phyloP scores from a whole-genome alignment of 2,329 filamentous ascomycete species.

The Fulvia fulva region DNA sequence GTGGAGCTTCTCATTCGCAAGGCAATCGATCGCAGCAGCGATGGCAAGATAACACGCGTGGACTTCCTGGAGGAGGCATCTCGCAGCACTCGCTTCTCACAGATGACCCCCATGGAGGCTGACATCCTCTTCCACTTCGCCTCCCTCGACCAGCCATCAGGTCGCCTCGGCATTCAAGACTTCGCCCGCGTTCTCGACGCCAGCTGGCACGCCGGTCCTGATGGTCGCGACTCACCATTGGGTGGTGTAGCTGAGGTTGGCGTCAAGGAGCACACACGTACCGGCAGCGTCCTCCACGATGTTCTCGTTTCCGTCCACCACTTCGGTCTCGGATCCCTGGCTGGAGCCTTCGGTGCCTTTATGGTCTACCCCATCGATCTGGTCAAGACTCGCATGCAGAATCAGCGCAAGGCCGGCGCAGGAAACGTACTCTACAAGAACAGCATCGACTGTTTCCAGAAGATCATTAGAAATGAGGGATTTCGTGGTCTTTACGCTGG shows the following conservation, averaged over 20 bases:
- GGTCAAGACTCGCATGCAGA: conserved; percentile 98
- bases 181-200: conserved; percentile 95
- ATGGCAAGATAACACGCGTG: conserved; percentile 88
- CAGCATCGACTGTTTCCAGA: conserved; percentile 89
- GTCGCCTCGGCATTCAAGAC: conserved; percentile 73
- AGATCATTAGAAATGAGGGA: conserved; percentile 90
- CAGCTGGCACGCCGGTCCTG: conserved; percentile 67
- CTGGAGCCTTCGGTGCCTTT: conserved; percentile 95
- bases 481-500: conserved; percentile 88
- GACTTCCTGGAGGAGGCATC: conserved; percentile 95
- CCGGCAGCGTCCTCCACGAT: conserved; percentile 57
- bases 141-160: conserved; percentile 82
- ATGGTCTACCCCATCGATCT: conserved; percentile 99
- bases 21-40: conserved; percentile 74
- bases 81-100: conserved; percentile 84
- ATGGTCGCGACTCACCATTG: conserved; percentile 44
- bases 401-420: conserved; percentile 78
- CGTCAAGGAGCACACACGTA: conserved; percentile 53
- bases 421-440: conserved; percentile 94
- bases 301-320: conserved; percentile 79
- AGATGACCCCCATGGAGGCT: conserved; percentile 97
- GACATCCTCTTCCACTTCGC: conserved; percentile 99
- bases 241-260: conserved; percentile 45
- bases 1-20: conserved; percentile 90
- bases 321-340: conserved; percentile 82